Base-by-base conservation (phyloP, 257 asterid species). In the Ehretia macrophylla region DNA sequence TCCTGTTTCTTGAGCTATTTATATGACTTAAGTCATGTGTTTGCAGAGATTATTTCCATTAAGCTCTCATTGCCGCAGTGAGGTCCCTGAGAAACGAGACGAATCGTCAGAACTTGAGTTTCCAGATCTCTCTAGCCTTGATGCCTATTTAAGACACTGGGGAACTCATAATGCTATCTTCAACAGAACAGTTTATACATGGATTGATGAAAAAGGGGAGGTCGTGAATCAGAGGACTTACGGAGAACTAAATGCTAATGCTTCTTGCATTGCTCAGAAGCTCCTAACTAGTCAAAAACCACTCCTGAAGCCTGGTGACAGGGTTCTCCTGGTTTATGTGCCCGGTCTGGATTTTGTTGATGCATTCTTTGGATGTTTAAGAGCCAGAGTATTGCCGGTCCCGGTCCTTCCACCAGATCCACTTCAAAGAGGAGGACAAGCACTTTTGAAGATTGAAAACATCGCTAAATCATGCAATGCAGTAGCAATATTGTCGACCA, bases 331-430 rank as follows among this genome's bases (percentile, higher is more conserved):
- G 1, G 81, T 89, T 55, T 79, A 89, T 51, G 82, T 86, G 51
- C 97, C 97, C 0, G 95, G 97, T 20, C 73, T 89, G 0, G 95
- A 89, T 22, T 89, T 89, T 62, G 48, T 86, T 17, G 97, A 89
- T 66, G 81, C 95, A 51, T 89, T 89, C 76, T 89, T 89, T 32
- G 97, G 95, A 55, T 89, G 97, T 70, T 67, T 89, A 56, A 58
- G 91, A 72, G 81, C 95, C n/a, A 58, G 86, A 60, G 82, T 89
- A 1, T 66, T 89, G 51, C 97, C 97, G 17, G 95, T 89, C 48
- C 97, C 97, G 0, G 94, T 78, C 22, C 86, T 89, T 56, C 97
- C 97, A 17, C 88, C 97, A 2, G 97, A 89, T 73, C 97, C 97
- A 32, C 87, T 85, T 55, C 97, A 89, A 68, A 79, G 91, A 71